Evolutionary conservation across 2,329 filamentous ascomycete genomes (phyloP), one percentile per base, ranked within the genome.

Genomic region (Calcarisporium arbuscula): DNA sequence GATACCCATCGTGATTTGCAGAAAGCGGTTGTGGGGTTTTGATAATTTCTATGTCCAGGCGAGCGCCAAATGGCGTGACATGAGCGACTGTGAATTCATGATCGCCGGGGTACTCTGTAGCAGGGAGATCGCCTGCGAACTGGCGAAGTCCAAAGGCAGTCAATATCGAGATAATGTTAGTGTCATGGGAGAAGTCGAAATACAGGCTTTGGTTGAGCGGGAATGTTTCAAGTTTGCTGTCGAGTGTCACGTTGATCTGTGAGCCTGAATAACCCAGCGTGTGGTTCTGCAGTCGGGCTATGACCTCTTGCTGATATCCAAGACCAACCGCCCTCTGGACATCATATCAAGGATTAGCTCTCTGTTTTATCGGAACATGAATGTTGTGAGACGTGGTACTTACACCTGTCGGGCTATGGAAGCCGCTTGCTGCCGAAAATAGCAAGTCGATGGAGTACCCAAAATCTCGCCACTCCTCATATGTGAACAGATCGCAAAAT

Each of bases 171-270:
- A 80, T 66, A 40, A 85, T 84, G 52, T 83, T 85, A 20, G 80
- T 82, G 57, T 89, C 84, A 55, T 89, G 84, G 12, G 74, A 80
- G 54, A 88, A 88, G 62, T 88, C 84, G 32, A 88, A 73, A 55
- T 87, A 86, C 12, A 89, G 65, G 16, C 65, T 72, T 52, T 89
- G 85, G 51, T 86, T 74, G 5, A 84, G 60, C 0, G 84, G 84
- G 53, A 89, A 89, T 0, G 82, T 88, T 22, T 64, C 64, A 1
- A 69, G 69, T 55, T 71, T 84, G 50, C 68, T 74, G 60, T 85
- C 80, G 19, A 85, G 70, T 0, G 82, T 85, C n/a, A 72, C 66
- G 52, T 86, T 85, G 60, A 77, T 74, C 46, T 77, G 71, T 1
- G 72, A 75, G 18, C 67, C 67, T 0, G 70, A 72, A 49, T 77